Evolutionary conservation across 495 filamentous ascomycete genomes (phyloP), one percentile per base, ranked within the genome.

Genomic region (Penicillium riverlandense): DNA sequence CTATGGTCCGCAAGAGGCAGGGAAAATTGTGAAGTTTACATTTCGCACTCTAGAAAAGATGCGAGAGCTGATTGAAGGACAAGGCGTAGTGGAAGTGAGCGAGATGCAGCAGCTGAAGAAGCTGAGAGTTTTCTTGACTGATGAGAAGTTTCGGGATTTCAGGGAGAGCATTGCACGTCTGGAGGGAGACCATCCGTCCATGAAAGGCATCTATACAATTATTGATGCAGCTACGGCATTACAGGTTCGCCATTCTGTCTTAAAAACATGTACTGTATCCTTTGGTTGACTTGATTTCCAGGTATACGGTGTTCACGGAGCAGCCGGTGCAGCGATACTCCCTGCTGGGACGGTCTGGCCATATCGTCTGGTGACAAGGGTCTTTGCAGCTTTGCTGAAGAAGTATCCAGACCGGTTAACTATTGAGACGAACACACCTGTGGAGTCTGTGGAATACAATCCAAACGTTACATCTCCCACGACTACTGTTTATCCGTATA

Each of bases 401-500:
- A 59, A 50, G 35, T 59, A 66, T 7, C 61, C 56, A 2, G 47
- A 55, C n/a, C 43, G 53, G 4, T 74, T 95, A 44, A 88, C 86
- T 52, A 74, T 95, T 7, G 88, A 95, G 52, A 90, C 85, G 7
- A 75, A 78, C 45, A 89, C 86, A 0, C 81, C 85, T 1, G 85
- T 83, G 7, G 57, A 79, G 33, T 35, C 47, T 10, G 44, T 61
- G 54, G 38, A 49, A 22, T 16, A 55, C 12, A 44, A 54, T 1
- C 38, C 52, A 4, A 50, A 38, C n/a, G 34, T 16, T 11, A 22
- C 43, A 22, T 48, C 51, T 0, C 39, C 44, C 3, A 43, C 38
- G 7, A 41, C 41, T 1, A 47, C 47, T 8, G 44, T 29, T 0
- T 50, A 47, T 33, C 47, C 50, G 4, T 47, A 67, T 45, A 43